Base-by-base conservation (phyloP, 768 basidiomycete genomes). In the Tricholoma sp. region DNA sequence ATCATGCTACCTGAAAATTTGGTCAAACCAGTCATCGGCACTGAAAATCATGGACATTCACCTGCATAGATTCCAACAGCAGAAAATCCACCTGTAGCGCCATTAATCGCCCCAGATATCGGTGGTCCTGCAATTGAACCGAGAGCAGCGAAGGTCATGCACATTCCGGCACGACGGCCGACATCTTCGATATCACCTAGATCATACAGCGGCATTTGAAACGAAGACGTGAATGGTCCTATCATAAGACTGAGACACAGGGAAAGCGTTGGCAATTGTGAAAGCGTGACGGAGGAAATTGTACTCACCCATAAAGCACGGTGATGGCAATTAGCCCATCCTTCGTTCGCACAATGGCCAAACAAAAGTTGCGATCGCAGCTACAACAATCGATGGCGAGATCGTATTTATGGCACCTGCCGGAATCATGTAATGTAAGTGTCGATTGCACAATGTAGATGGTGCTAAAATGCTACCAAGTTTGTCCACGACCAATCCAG, bases 111-210 rank as follows among this genome's bases (percentile, higher is more conserved):
- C 1, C 86, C 84, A 4, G 83, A 83, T 61, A 86, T 82, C 0
- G 85, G 86, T 7, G 83, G 83, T 0, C 85, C 85, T 2, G 74
- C 73, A 6, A 86, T 68, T 0, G 82, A 79, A 8, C 84, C 84
- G 18, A 84, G 41, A 0, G 84, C 78, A 12, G 77, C 58, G 56
- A 82, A 71, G 18, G 76, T 78, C 65, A 84, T 67, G 49, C 77
- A 76, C 70, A 84, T 77, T 3, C 85, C 84, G 2, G 76, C 70
- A 28, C 84, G 76, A 24, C 80, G 74, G 36, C 85, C 85, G 5
- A 83, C 76, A 59, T 86, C 83, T 9, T 68, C 69, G 1, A 76
- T 70, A 0, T 76, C 72, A 2, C 84, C 83, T 68, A 87, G 73
- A 3, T 69, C 66, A 44, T 81, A 75, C 15, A 78, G 63, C 3